These are phyloP conservation scores for Tausonia pullulans DNA, from an alignment of 1,284 basidiomycete genomes.

Conservation along the genomic window DNA sequence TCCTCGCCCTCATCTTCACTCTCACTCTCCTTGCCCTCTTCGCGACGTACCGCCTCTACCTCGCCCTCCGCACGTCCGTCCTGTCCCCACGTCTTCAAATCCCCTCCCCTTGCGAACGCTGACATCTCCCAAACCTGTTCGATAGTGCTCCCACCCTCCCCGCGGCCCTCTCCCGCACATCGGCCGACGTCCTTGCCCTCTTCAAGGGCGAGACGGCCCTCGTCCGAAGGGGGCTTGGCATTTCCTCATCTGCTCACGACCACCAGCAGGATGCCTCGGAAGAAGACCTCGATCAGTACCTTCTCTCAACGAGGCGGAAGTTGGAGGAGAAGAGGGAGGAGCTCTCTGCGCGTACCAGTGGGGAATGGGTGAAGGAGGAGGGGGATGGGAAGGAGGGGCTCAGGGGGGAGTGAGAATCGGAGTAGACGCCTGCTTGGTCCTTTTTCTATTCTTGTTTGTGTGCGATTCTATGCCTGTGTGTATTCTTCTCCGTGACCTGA, in stretches of 20 bases:
- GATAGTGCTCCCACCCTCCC: not conserved
- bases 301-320: not conserved
- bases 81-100: no score
- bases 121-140: no score
- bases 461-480: no score
- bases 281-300: not conserved
- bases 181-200: not conserved
- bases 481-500: not conserved
- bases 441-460: no score
- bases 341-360: not conserved
- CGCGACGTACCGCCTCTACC: not conserved
- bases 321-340: not conserved
- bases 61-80: no score
- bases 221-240: not conserved
- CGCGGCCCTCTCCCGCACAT: not conserved
- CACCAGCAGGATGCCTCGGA: not conserved
- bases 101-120: no score
- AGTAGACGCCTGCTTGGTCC: no score
- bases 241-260: not conserved
- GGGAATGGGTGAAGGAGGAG: not conserved
- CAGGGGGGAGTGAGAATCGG: not conserved
- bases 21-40: slow-evolving; percentile 1
- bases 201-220: not conserved
- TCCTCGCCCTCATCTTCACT: not conserved
- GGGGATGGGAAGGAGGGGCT: not conserved